Conservation (phyloP, 1,284 basidiomycete genomes). For the Lentinula novae-zelandiae region DNA sequence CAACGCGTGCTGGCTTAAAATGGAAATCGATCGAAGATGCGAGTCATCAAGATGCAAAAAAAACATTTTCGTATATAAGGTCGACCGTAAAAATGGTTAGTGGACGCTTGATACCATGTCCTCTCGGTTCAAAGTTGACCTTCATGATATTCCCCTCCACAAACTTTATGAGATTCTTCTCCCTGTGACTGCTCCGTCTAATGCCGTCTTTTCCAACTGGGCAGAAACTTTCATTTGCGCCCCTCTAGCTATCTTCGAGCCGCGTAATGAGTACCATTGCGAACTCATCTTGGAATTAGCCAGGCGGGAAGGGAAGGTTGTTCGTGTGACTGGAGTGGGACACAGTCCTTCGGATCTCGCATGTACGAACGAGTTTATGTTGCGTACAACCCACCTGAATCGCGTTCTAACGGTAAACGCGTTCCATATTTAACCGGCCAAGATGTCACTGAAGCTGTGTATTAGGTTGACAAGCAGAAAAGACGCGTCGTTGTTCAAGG, state of each 20-base stretch:
- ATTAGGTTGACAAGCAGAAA: constrained; percentile 71
- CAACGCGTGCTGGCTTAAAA: constrained; percentile 3
- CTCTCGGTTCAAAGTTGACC: constrained; percentile 17
- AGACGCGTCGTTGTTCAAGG: constrained; percentile 69
- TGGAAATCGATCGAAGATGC: constrained; percentile 9
- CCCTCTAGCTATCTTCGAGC: constrained; percentile 74
- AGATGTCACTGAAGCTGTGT: constrained; percentile 13
- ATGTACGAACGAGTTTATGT: constrained; percentile 82
- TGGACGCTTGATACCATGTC: constrained; percentile 11
- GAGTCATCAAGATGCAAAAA: constrained; percentile 10
- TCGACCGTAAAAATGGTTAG: constrained; percentile 24
- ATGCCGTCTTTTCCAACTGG: constrained; percentile 67
- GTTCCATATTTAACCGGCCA: constrained; percentile 6
- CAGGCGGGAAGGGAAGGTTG: constrained; percentile 61
- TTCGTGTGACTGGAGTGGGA: constrained; percentile 87
- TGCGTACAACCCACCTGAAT: constrained; percentile 72
- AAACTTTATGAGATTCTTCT: constrained; percentile 46
- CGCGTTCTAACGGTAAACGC: constrained; percentile 63
- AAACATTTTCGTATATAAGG: constrained; percentile 17
- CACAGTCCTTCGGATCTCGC: constrained; percentile 93
- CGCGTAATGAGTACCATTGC: constrained; percentile 71
- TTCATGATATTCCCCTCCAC: constrained; percentile 32
- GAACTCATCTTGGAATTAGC: constrained; percentile 83
- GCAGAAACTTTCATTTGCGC: constrained; percentile 61
- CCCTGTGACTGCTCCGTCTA: constrained; percentile 43